phyloP scores from a whole-genome alignment of 495 filamentous ascomycete species.

The Aspergillus cavernicola region DNA sequence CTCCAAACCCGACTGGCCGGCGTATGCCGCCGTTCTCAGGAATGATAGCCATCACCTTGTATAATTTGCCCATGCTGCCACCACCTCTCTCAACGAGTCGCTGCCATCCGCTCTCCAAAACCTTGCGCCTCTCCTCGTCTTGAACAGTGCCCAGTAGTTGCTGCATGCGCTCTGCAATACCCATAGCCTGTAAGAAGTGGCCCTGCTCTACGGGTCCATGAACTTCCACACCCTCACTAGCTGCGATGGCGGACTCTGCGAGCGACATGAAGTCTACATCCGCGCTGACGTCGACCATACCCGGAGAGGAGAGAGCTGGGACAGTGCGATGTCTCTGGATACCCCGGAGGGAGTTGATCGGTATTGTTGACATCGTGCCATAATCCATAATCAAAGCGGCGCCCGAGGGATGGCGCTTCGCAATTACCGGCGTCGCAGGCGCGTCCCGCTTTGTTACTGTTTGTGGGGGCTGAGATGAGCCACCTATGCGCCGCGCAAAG shows the following conservation, averaged over 20 bases:
- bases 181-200: conserved; percentile 71
- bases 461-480: conserved; percentile 44
- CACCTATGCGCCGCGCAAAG: conserved; percentile 80
- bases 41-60: conserved; percentile 88
- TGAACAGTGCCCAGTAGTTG: conserved; percentile 52
- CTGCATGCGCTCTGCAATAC: conserved; percentile 72
- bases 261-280: conserved; percentile 90
- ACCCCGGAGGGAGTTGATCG: conserved; percentile 81
- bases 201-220: conserved; percentile 91
- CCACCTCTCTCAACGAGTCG: conserved; percentile 73
- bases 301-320: conserved; percentile 71
- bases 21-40: conserved; percentile 70
- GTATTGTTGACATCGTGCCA: conserved; percentile 73
- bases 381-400: conserved; percentile 94
- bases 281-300: conserved; percentile 77
- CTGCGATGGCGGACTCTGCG: conserved; percentile 72
- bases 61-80: conserved; percentile 86
- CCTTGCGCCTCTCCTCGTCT: conserved; percentile 51
- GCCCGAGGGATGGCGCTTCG: conserved; percentile 63
- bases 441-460: conserved; percentile 13
- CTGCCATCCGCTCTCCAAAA: conserved; percentile 70
- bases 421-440: conserved; percentile 14
- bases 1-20: conserved; percentile 89
- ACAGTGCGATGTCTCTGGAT: conserved; percentile 71
- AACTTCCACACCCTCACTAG: conserved; percentile 77